These are phyloP conservation scores for Physcomitrium patens DNA, from an alignment of 225 moss, liverwort and hornwort species.

Conservation along the genomic window DNA sequence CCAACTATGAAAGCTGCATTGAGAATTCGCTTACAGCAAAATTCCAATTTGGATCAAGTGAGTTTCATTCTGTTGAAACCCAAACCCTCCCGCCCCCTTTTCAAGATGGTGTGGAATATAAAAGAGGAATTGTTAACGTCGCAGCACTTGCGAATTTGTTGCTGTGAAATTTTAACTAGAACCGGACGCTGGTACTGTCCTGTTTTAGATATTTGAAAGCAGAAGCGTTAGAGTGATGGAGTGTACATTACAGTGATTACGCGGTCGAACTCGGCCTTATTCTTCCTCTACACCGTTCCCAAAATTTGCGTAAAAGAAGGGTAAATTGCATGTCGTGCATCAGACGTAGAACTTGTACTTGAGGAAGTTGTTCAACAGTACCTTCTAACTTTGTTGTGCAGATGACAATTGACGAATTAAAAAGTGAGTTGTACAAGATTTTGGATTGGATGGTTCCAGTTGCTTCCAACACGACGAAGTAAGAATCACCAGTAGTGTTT, in stretches of 20 bases:
- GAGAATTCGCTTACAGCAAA: slow-evolving; percentile 59
- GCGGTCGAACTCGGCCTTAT: not conserved
- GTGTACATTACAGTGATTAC: slow-evolving; percentile 16
- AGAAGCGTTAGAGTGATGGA: not conserved
- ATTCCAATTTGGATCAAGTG: slow-evolving; percentile 57
- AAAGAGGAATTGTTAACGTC: not conserved
- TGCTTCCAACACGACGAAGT: slow-evolving; percentile 82
- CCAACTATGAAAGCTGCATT: slow-evolving; percentile 70
- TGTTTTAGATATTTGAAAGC: slow-evolving; percentile 6
- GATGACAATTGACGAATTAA: slow-evolving; percentile 61
- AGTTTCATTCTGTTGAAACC: not conserved
- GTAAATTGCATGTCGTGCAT: not conserved
- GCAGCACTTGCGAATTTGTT: not conserved
- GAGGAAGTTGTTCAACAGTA: not conserved
- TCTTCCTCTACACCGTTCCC: no score
- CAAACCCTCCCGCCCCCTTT: no score
- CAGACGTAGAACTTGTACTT: not conserved
- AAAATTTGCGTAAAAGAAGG: not conserved
- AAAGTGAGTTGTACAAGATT: slow-evolving; percentile 72
- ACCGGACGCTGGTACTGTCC: not conserved
- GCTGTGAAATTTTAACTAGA: slow-evolving; percentile 1
- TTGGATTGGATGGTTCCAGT: slow-evolving; percentile 75
- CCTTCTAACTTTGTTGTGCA: slow-evolving; percentile 33
- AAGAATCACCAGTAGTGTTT: slow-evolving; percentile 33
- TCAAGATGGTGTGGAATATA: not conserved